Base-by-base conservation (phyloP, 805 yeast species). In the Monosporozyma unispora region DNA sequence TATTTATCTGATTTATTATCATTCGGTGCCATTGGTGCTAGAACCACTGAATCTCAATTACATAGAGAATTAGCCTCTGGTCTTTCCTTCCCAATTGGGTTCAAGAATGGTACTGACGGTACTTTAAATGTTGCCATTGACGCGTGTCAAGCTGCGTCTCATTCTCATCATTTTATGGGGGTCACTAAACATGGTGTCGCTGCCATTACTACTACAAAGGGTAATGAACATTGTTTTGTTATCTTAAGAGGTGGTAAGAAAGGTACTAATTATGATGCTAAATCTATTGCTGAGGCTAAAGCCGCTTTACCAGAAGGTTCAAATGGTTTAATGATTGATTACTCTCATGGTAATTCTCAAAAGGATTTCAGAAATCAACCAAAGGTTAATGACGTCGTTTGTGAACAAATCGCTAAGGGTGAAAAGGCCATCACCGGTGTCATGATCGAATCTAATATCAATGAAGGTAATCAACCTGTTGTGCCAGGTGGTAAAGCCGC, bases 71-170 rank as follows among this genome's bases (percentile, higher is more conserved):
- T 91, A 58, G 96, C 98, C 3, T 89, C 97, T 0, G 99, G 98
- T 28, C 75, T 93, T 45, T 87, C 96, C 2, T 91, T 93, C 88
- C 99, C 99, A 40, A 88, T 91, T 51, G 99, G 99, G 48, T 91
- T 91, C 84, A 91, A 91, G 69, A 91, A 91, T 65, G 98, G 98
- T 64, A 91, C 99, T 39, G 98, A 93, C 67, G 99, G 99, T 63
- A 81, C 90, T 44, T 70, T 93, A 47, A 95, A 88, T 58, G 97
- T 91, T 54, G 96, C 97, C 33, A 76, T 91, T 54, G 99, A 91
- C 64, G 99, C 99, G 27, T 78, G 88, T 64, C 78, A 87, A 62
- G 91, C 98, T 45, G 95, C 98, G 40, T 74, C 90, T 23, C 87
- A 86, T 67, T 87, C 93, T 7, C 99, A 91, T 66, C 96, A 91